phyloP scores from a whole-genome alignment of 805 yeast species.

The Nakazawaea peltata region DNA sequence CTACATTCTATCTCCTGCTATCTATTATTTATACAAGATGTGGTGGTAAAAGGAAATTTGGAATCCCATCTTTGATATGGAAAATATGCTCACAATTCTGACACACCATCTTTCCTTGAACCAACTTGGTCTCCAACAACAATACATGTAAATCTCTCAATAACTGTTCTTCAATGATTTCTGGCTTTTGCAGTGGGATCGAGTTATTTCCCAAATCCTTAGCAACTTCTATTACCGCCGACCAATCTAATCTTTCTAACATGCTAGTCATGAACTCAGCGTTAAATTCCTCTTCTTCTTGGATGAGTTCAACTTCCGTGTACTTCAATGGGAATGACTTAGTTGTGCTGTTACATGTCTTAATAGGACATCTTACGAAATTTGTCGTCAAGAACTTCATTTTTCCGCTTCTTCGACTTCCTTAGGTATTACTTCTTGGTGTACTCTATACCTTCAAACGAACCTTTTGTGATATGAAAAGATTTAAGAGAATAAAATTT shows the following conservation, averaged over 20 bases:
- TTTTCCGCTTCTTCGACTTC: no score
- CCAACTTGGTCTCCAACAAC: slow-evolving; percentile 77
- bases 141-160: slow-evolving; percentile 71
- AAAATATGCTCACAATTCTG: slow-evolving; percentile 80
- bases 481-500: no score
- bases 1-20: no score
- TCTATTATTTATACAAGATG: slow-evolving; percentile 57
- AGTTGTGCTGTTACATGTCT: slow-evolving; percentile 64
- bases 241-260: slow-evolving; percentile 82
- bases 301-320: slow-evolving; percentile 59
- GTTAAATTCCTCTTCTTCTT: slow-evolving; percentile 74
- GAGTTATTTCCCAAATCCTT: slow-evolving; percentile 59
- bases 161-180: slow-evolving; percentile 37
- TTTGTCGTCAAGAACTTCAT: slow-evolving; percentile 97
- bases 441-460: no score
- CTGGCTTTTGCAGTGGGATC: slow-evolving; percentile 58
- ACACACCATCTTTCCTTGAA: slow-evolving; percentile 87
- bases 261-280: slow-evolving; percentile 73
- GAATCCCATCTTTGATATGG: slow-evolving; percentile 86
- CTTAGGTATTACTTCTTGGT: no score
- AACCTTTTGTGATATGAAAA: no score
- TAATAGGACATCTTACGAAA: slow-evolving; percentile 89
- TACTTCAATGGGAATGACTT: slow-evolving; percentile 77
- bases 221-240: slow-evolving; percentile 73
- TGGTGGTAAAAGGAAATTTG: slow-evolving; percentile 91